Percentiles rank a stretch among this genome's conserved stretches.
phyloP scores from a whole-genome alignment of 1,284 basidiomycete species.

The Trichosporon inkin region DNA sequence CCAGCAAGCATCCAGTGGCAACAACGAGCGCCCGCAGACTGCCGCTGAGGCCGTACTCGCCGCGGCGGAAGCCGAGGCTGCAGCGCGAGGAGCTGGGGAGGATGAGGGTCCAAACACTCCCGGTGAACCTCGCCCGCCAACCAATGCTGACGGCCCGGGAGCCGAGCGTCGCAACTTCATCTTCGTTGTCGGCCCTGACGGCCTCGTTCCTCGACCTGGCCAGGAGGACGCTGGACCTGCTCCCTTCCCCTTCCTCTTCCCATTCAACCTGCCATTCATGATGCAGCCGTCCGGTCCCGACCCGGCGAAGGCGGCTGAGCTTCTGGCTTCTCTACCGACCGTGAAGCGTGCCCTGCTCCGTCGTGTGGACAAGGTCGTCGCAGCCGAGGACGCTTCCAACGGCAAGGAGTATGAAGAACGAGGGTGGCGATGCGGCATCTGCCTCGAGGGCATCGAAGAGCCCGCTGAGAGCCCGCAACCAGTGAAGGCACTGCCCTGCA shows the following conservation, averaged over 20 bases:
- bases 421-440: constrained; percentile 46
- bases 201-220: neutral
- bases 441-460: constrained; percentile 36
- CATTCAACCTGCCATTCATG: constrained; percentile 14
- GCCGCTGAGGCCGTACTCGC: neutral
- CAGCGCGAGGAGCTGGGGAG: neutral
- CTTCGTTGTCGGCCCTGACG: constrained; percentile 20
- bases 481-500: constrained; percentile 48
- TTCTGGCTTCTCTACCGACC: constrained; percentile 38
- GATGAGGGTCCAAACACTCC: neutral
- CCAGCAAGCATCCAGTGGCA: neutral
- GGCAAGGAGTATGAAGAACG: constrained; percentile 27
- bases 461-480: constrained; percentile 19
- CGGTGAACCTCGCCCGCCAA: neutral
- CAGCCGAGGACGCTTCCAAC: constrained; percentile 33
- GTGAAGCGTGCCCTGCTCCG: constrained; percentile 32
- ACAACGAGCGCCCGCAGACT: neutral
- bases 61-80: constrained; percentile 2
- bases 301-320: constrained; percentile 42
- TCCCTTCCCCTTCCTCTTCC: constrained; percentile 14
- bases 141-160: neutral
- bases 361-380: constrained; percentile 37
- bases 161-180: constrained; percentile 7
- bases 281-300: constrained; percentile 21
- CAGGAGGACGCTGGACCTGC: neutral